Percentiles rank a stretch among this genome's conserved stretches.
Evolutionary conservation across 1,284 basidiomycete species (phyloP).

Genomic region (Apiotrichum domesticum): DNA sequence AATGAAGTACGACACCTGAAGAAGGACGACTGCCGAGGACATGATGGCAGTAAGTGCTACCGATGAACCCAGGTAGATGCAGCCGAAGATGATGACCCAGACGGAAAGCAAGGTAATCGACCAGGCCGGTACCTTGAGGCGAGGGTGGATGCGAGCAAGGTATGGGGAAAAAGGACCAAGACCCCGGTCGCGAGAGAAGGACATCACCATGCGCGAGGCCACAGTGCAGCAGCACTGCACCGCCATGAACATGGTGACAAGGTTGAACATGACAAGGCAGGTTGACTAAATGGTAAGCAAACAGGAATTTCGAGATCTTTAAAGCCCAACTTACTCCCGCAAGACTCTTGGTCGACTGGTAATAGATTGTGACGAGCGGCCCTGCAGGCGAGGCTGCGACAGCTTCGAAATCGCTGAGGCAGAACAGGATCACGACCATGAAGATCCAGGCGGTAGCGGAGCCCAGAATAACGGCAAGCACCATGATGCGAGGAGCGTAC

Average conservation of each 20-base stretch:
- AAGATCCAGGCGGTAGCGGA: constrained; percentile 33
- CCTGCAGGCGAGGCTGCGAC: constrained; percentile 6
- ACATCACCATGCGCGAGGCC: constrained; percentile 18
- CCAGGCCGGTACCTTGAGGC: constrained; percentile 23
- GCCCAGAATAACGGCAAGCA: constrained; percentile 31
- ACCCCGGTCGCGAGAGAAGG: constrained; percentile 8
- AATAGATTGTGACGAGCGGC: constrained; percentile 15
- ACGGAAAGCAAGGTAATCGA: constrained; percentile 28
- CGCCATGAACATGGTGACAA: constrained; percentile 19
- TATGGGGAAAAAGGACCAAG: neutral
- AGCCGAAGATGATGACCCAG: constrained; percentile 49
- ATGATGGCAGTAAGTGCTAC: neutral
- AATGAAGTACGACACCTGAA: neutral
- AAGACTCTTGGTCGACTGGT: constrained; percentile 27
- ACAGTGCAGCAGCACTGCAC: constrained; percentile 20
- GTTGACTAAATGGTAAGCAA: constrained; percentile 5
- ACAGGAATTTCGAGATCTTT: too few species aligned
- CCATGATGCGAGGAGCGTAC: constrained; percentile 40
- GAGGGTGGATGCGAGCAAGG: constrained; percentile 7
- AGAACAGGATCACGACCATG: constrained; percentile 35
- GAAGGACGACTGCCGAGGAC: neutral
- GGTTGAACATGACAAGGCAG: constrained; percentile 21
- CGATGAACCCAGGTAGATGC: constrained; percentile 31
- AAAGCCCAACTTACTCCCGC: constrained; percentile 7
- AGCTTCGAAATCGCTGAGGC: constrained; percentile 7